Conservation (phyloP, 1,284 basidiomycete genomes). For the Cerioporus squamosus region DNA sequence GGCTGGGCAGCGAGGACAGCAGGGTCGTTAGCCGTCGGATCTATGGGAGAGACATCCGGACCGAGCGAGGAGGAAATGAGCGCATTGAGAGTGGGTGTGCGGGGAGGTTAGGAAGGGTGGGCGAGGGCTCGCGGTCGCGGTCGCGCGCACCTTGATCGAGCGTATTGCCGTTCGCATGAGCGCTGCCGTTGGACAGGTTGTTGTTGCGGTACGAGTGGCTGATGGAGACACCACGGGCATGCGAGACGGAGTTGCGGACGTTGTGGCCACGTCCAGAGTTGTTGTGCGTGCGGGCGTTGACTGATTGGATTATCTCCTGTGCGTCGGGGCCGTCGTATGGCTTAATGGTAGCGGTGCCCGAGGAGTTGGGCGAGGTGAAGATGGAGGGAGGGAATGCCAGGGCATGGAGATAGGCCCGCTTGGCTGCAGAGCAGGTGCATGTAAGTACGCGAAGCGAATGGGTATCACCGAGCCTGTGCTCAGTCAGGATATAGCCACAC, state of each 20-base stretch:
- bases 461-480: background rate
- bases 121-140: slow-evolving; percentile 67
- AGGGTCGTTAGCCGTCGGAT: slow-evolving; percentile 54
- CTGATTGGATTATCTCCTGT: slow-evolving; percentile 86
- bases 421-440: slow-evolving; percentile 51
- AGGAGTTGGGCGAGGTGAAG: slow-evolving; percentile 61
- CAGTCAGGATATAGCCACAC: slow-evolving; percentile 39
- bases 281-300: slow-evolving; percentile 76
- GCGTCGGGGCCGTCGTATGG: slow-evolving; percentile 97
- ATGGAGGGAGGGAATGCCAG: slow-evolving; percentile 82
- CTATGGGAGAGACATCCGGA: slow-evolving; percentile 49
- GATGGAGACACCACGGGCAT: slow-evolving; percentile 45
- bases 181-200: slow-evolving; percentile 42
- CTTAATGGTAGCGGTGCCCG: slow-evolving; percentile 63
- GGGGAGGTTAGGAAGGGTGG: slow-evolving; percentile 78
- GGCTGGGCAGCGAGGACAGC: slow-evolving; percentile 62
- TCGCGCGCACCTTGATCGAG: slow-evolving; percentile 48
- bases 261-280: slow-evolving; percentile 68
- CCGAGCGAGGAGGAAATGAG: slow-evolving; percentile 75
- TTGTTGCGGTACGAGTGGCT: slow-evolving; percentile 70
- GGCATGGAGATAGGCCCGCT: slow-evolving; percentile 92
- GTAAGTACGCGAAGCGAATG: slow-evolving; percentile 13
- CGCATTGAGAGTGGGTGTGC: slow-evolving; percentile 82
- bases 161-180: slow-evolving; percentile 39
- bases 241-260: slow-evolving; percentile 48